These are phyloP conservation scores for Naganishia antarctica DNA, from an alignment of 768 basidiomycete species.

Conservation along the genomic window DNA sequence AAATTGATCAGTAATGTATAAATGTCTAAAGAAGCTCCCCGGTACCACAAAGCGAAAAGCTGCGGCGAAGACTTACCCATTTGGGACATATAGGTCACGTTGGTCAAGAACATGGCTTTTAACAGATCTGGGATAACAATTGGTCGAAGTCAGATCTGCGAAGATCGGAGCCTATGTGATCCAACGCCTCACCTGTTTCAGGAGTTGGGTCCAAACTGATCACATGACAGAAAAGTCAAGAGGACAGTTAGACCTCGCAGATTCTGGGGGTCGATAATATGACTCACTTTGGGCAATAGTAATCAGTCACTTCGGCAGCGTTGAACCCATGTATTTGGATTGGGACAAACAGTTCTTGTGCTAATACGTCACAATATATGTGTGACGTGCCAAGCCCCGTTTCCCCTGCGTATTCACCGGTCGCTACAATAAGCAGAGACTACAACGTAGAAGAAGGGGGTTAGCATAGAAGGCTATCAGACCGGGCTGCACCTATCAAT, in stretches of 20 bases:
- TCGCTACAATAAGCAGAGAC: slow-evolving; percentile 9
- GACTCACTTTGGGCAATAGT: slow-evolving; percentile 11
- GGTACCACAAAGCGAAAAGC: background rate
- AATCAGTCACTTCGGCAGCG: background rate
- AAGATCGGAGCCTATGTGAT: too few species aligned
- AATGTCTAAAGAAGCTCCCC: too few species aligned
- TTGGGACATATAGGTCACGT: slow-evolving; percentile 10
- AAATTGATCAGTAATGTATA: background rate
- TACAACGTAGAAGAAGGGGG: too few species aligned
- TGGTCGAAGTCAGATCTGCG: too few species aligned
- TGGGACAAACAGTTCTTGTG: slow-evolving; percentile 2
- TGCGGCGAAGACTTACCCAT: background rate
- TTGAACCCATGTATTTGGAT: background rate
- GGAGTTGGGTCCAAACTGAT: background rate
- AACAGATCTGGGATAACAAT: too few species aligned
- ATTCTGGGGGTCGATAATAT: too few species aligned
- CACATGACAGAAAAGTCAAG: too few species aligned
- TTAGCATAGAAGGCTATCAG: too few species aligned
- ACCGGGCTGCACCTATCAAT: too few species aligned
- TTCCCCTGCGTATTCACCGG: background rate
- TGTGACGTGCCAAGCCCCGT: background rate
- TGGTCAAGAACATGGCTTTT: slow-evolving; percentile 3
- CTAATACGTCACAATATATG: background rate
- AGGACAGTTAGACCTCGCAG: too few species aligned
- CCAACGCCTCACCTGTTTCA: background rate